Evolutionary conservation across 371 early-diverging fungal species (phyloP).

Genomic region (Rhizomucor pusillus): DNA sequence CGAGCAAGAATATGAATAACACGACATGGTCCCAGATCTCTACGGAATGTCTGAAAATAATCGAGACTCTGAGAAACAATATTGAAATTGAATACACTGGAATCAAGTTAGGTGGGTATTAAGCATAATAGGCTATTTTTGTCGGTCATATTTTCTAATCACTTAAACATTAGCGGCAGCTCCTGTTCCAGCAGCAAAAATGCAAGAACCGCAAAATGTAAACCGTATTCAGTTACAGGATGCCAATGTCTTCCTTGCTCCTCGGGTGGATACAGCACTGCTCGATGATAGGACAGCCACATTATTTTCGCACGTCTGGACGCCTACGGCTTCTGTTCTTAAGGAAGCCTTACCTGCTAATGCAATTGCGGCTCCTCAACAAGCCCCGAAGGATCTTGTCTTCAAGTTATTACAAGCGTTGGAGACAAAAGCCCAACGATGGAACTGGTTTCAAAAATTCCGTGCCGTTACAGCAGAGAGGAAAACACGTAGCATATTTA

Average conservation of each 20-base stretch:
- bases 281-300: conserved; percentile 25
- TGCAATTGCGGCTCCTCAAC: conserved; percentile 10
- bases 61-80: conserved; percentile 24
- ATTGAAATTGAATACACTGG: conserved; percentile 31
- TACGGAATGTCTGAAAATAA: conserved; percentile 31
- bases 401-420: conserved; percentile 18
- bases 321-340: conserved; percentile 4
- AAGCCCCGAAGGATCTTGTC: conserved; percentile 17
- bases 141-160: background rate
- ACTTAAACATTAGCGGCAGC: conserved; percentile 4
- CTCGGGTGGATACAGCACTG: conserved; percentile 3
- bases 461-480: conserved; percentile 30
- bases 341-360: conserved; percentile 1
- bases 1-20: conserved; percentile 24
- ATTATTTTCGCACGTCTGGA: conserved; percentile 12
- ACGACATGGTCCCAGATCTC: conserved; percentile 52
- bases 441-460: conserved; percentile 24
- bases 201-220: conserved; percentile 9
- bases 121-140: background rate
- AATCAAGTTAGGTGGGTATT: conserved; percentile 18
- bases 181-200: conserved; percentile 15
- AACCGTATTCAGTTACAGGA: conserved; percentile 22
- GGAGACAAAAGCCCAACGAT: conserved; percentile 14
- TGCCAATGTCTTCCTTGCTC: conserved; percentile 16
- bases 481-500: conserved; percentile 33